phyloP scores from a whole-genome alignment of 177 flowering plant species.

The Vitis hybrid region DNA sequence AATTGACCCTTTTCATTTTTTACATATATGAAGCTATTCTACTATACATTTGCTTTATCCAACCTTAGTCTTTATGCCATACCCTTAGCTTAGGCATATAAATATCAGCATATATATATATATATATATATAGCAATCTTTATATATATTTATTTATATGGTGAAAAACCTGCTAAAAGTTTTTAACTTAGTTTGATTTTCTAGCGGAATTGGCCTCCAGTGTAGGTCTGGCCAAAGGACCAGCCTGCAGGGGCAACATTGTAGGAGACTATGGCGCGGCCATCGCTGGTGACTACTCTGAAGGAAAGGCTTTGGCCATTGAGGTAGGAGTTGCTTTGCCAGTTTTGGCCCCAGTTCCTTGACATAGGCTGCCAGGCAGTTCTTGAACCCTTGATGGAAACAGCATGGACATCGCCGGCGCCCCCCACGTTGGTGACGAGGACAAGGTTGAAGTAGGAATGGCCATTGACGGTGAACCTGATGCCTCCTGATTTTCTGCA shows the following conservation, averaged over 20 bases:
- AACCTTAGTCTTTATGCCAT: too few species aligned
- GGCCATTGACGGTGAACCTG: conserved; percentile 67
- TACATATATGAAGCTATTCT: too few species aligned
- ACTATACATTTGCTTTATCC: too few species aligned
- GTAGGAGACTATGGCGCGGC: conserved; percentile 45
- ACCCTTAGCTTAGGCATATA: too few species aligned
- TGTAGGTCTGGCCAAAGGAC: conserved; percentile 64
- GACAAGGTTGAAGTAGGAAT: conserved; percentile 62
- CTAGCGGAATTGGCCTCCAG: conserved; percentile 46
- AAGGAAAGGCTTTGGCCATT: conserved; percentile 67
- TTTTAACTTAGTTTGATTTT: not conserved
- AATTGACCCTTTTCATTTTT: too few species aligned
- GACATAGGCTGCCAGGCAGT: conserved; percentile 62
- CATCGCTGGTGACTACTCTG: conserved; percentile 50
- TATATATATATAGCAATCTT: too few species aligned
- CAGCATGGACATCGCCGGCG: conserved; percentile 57
- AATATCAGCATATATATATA: too few species aligned
- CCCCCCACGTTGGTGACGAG: conserved; percentile 61
- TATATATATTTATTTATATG: too few species aligned
- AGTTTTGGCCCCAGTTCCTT: conserved; percentile 71
- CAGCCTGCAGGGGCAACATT: conserved; percentile 58
- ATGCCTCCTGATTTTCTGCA: conserved; percentile 60
- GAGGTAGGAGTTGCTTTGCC: conserved; percentile 63
- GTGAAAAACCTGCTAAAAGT: too few species aligned
- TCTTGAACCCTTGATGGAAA: conserved; percentile 56